Conservation (phyloP, 1,284 basidiomycete species). For the Papiliotrema laurentii region DNA sequence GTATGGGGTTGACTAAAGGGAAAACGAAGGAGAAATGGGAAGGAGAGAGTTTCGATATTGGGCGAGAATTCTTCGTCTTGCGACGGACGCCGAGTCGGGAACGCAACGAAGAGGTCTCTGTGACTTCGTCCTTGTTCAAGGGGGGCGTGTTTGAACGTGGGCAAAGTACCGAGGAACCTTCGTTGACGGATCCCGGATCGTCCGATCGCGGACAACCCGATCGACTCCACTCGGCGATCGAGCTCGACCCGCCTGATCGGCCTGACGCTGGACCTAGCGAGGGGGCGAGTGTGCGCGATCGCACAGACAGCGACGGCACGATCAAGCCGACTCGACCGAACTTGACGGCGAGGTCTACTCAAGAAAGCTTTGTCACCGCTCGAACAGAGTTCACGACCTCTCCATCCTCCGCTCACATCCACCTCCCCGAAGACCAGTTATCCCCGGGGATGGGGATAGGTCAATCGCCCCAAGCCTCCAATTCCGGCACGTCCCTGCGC, state of each 20-base stretch:
- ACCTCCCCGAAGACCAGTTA: not conserved
- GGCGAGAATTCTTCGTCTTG: conserved; percentile 29
- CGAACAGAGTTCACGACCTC: conserved; percentile 17
- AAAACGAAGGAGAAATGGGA: conserved; percentile 12
- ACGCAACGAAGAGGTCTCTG: not conserved
- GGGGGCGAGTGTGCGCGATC: no score
- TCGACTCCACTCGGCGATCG: not conserved
- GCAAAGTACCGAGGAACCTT: no score
- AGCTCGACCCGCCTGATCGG: not conserved
- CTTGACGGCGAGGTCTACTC: conserved; percentile 16
- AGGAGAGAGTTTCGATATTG: conserved; percentile 44
- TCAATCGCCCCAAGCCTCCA: not conserved
- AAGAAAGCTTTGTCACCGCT: conserved; percentile 39
- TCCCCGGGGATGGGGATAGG: not conserved
- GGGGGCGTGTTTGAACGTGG: no score
- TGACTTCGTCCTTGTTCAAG: no score
- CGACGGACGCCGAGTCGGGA: not conserved
- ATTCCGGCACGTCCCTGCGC: not conserved
- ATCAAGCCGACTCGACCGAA: conserved; percentile 5
- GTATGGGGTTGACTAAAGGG: no score
- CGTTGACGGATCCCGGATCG: no score
- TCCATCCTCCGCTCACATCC: not conserved
- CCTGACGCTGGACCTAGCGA: not conserved
- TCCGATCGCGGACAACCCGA: not conserved
- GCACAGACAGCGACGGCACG: no score